Conservation (phyloP, 2,329 filamentous ascomycete genomes). For the Colletotrichum musicola region DNA sequence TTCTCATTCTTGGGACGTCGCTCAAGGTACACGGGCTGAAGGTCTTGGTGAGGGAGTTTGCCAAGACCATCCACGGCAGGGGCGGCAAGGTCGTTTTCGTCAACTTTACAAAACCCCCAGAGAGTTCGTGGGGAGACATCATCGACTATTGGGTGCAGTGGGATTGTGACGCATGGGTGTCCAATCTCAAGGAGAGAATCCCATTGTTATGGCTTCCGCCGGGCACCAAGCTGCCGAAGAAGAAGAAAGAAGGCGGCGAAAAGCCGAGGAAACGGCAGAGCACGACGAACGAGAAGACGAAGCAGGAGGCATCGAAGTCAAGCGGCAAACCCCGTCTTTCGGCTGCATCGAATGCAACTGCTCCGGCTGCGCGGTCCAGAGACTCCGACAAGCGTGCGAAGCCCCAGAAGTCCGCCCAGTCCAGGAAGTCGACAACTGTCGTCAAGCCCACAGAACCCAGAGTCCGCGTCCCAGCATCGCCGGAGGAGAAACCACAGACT, state of each 20-base stretch:
- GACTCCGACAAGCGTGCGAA: neutral
- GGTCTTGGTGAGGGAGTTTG: conserved; percentile 77
- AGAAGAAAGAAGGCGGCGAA: conserved; percentile 49
- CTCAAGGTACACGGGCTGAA: conserved; percentile 79
- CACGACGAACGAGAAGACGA: conserved; percentile 41
- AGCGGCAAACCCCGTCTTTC: too few species aligned
- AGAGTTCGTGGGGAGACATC: conserved; percentile 79
- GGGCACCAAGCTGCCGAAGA: conserved; percentile 55
- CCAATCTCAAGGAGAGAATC: conserved; percentile 70
- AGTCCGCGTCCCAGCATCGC: too few species aligned
- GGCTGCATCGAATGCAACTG: neutral
- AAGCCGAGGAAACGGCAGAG: conserved; percentile 30
- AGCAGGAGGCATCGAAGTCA: conserved; percentile 42
- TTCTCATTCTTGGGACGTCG: conserved; percentile 79
- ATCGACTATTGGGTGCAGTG: conserved; percentile 82
- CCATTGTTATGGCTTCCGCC: conserved; percentile 71
- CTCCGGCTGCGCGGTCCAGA: neutral
- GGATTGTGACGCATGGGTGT: conserved; percentile 81
- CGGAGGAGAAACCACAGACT: too few species aligned
- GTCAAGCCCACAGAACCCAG: too few species aligned
- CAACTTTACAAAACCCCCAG: conserved; percentile 78
- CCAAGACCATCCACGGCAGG: conserved; percentile 76
- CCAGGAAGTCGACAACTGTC: neutral
- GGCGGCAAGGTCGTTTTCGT: conserved; percentile 79
- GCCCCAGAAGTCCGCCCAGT: neutral